These are phyloP conservation scores for Singerocomus inundabilis DNA, from an alignment of 1,284 basidiomycete species.

Conservation along the genomic window DNA sequence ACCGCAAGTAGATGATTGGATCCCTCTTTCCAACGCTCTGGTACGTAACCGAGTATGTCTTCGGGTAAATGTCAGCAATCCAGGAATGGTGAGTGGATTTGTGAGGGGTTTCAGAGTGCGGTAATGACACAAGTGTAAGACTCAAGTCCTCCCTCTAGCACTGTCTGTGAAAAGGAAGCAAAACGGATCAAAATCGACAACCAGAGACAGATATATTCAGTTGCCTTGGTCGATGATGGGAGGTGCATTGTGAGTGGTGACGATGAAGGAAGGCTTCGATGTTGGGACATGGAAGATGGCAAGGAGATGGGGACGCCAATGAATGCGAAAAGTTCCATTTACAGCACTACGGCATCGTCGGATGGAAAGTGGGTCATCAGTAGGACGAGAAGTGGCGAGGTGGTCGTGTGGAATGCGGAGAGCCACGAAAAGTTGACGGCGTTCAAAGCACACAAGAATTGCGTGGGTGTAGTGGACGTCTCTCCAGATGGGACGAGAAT, in stretches of 20 bases:
- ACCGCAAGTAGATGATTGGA: too few species aligned
- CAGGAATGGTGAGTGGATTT: too few species aligned
- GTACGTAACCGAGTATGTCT: too few species aligned
- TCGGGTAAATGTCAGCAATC: too few species aligned
- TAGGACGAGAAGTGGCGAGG: constrained; percentile 2
- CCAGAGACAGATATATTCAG: neutral
- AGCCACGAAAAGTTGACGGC: neutral
- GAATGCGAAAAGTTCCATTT: neutral
- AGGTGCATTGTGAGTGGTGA: constrained; percentile 3
- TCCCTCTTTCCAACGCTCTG: too few species aligned
- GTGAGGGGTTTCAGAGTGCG: too few species aligned
- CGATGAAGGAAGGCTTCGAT: neutral
- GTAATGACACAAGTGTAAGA: too few species aligned
- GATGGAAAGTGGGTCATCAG: constrained; percentile 13
- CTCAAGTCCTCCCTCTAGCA: neutral
- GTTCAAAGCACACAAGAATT: neutral
- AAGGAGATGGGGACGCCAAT: constrained; percentile 6
- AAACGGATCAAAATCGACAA: neutral
- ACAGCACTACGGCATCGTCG: constrained; percentile 3
- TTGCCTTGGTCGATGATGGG: constrained; percentile 3
- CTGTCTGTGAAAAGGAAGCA: neutral
- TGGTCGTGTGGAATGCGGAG: constrained; percentile 9
- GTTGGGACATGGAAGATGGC: constrained; percentile 9
- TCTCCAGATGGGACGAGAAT: constrained; percentile 8
- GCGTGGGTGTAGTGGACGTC: constrained; percentile 7